Base-by-base conservation (phyloP, 139 green algal genomes). In the Picochlorum sp. region DNA sequence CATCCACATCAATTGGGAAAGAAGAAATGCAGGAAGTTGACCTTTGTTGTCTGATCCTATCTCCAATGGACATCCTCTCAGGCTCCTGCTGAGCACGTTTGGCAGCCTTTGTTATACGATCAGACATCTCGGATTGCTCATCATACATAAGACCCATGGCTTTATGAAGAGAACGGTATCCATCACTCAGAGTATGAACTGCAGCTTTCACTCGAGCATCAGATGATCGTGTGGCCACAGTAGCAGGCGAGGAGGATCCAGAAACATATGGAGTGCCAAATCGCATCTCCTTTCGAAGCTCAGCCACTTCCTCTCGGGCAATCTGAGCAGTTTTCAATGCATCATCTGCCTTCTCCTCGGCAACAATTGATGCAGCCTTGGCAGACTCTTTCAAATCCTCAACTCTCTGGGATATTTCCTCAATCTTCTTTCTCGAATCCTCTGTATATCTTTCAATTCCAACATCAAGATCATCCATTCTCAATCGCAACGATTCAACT, bases 71-170 rank as follows among this genome's bases (percentile, higher is more conserved):
- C 34, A 41, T 41, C 34, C 34, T 26, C 50, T 58, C 7, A 26
- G 50, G 50, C 34, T 41, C 8, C 2, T 41, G 34, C 21, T 34
- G 18, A 45, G 56, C 56, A 8, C n/a, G n/a, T 62, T 45, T 47
- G 56, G n/a, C 56, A 23, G 20, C 58, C 23, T 6, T 31, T 31
- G 58, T 6, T 23, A 65, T 23, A 21, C 20, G 57, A 18, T 23
- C 23, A 65, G 58, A 21, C 13, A 65, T 23, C 6, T 65, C 58
- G 13, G n/a, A 14, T 23, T 65, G 58, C 13, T 65, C 58, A 15
- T 65, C 23, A 2, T 65, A 65, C 58, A 65, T 65, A 21, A 65
- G 15, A 24, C 20, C 15, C 58, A 65, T 52, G n/a, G 58, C 58
- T 28, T 31, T 51, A 23, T 65, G 58, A 6, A 65, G 23, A 52